A percentile compares a stretch with the other conserved stretches of the same genome.
These are phyloP conservation scores for Fusarium miscanthi DNA, from an alignment of 2,329 filamentous ascomycete genomes.

Conservation along the genomic window DNA sequence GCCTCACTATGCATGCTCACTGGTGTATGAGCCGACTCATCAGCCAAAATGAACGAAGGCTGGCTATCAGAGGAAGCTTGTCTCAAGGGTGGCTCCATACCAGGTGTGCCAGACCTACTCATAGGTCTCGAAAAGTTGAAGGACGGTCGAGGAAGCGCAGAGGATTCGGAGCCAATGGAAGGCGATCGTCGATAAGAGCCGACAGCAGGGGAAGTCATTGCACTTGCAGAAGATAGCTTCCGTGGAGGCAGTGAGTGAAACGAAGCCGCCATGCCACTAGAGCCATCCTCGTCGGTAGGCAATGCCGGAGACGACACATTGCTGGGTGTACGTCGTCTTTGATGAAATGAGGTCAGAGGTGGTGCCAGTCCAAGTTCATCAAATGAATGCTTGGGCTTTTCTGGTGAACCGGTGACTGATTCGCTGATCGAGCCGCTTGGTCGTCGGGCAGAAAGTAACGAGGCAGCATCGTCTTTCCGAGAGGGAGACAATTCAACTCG, in stretches of 20 bases:
- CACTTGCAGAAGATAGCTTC: constrained; percentile 79
- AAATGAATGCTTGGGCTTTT: constrained; percentile 58
- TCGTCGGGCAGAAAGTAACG: constrained; percentile 50
- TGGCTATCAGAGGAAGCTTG: constrained; percentile 76
- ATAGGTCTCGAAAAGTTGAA: constrained; percentile 96
- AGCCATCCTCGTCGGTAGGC: constrained; percentile 77
- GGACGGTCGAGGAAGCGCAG: constrained; percentile 76
- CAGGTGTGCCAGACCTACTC: constrained; percentile 75
- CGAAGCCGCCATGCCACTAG: constrained; percentile 63
- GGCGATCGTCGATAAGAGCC: constrained; percentile 79
- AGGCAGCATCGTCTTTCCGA: constrained; percentile 50
- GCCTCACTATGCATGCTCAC: constrained; percentile 78
- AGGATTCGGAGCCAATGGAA: constrained; percentile 85
- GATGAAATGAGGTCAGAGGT: constrained; percentile 58
- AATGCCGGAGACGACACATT: constrained; percentile 72
- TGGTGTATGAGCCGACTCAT: constrained; percentile 75
- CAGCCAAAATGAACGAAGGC: constrained; percentile 69
- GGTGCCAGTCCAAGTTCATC: constrained; percentile 65
- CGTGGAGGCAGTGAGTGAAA: constrained; percentile 75
- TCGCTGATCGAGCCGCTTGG: constrained; percentile 39
- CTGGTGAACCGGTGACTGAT: constrained; percentile 56
- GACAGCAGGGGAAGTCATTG: constrained; percentile 66
- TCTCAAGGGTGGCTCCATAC: constrained; percentile 67
- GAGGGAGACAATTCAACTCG: constrained; percentile 46
- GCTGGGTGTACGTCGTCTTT: constrained; percentile 65